phyloP scores from a whole-genome alignment of 1,284 basidiomycete genomes.

The Rhizoctonia solani region DNA sequence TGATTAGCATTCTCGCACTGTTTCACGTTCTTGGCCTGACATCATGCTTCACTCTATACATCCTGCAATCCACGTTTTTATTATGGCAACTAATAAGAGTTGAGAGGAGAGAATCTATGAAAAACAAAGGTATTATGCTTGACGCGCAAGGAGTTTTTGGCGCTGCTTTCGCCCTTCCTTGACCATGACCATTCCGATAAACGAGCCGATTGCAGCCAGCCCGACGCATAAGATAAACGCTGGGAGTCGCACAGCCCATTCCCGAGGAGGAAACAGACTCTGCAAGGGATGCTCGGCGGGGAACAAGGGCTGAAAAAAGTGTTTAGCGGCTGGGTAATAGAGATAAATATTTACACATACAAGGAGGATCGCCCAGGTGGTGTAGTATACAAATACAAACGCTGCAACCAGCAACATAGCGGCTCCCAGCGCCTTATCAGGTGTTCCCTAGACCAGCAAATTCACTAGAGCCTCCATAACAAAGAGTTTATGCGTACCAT shows the following conservation, averaged over 20 bases:
- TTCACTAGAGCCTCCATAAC: background rate
- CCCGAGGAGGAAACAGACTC: conserved; percentile 77
- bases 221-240: conserved; percentile 81
- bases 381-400: conserved; percentile 86
- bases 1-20: background rate
- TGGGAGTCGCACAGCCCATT: conserved; percentile 89
- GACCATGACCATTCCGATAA: conserved; percentile 75
- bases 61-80: conserved; percentile 26
- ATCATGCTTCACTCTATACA: conserved; percentile 3
- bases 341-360: conserved; percentile 53
- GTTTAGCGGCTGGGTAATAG: conserved; percentile 19
- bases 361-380: conserved; percentile 84
- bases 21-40: background rate
- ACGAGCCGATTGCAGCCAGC: conserved; percentile 73
- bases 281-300: conserved; percentile 73
- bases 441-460: conserved; percentile 60
- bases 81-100: background rate
- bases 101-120: background rate
- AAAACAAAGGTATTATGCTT: conserved; percentile 4
- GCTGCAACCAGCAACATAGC: conserved; percentile 77
- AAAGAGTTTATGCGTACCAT: conserved; percentile 36
- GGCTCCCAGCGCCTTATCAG: conserved; percentile 81
- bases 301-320: conserved; percentile 74
- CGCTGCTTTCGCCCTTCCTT: conserved; percentile 68
- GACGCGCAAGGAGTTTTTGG: conserved; percentile 38